Conservation (phyloP, 208 protist genomes). For the Acanthamoeba healyi region DNA sequence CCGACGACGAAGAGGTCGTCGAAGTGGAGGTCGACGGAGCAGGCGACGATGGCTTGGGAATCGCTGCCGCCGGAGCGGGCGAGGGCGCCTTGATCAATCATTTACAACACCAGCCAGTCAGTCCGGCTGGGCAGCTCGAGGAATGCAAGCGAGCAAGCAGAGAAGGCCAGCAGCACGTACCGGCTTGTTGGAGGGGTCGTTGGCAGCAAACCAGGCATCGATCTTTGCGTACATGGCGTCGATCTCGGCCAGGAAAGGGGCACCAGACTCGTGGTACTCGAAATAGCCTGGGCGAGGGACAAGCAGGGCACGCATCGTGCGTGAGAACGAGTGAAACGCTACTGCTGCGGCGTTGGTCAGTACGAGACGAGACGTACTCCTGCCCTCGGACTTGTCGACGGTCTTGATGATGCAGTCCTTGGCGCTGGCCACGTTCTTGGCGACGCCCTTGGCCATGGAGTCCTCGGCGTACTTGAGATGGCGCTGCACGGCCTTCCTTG, state of each 20-base stretch:
- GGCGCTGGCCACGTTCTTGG: constrained; percentile 24
- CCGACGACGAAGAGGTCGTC: not conserved
- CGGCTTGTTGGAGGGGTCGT: constrained; percentile 36
- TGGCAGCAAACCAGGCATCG: constrained; percentile 32
- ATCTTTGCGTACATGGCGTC: constrained; percentile 50
- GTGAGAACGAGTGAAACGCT: too few relatives aligned
- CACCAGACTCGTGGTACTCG: constrained; percentile 14
- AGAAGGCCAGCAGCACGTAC: not conserved
- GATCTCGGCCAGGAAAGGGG: constrained; percentile 44
- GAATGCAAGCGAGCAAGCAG: too few relatives aligned
- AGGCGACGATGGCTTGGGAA: not conserved
- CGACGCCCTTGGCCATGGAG: constrained; percentile 36
- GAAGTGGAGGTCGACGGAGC: not conserved
- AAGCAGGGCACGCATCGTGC: too few relatives aligned
- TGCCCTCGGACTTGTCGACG: constrained; percentile 7
- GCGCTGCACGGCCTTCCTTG: not conserved
- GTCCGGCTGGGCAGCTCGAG: too few relatives aligned
- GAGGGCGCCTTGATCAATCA: not conserved
- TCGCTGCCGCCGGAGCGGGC: not conserved
- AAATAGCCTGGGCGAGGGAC: constrained; percentile 8
- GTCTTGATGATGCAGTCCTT: not conserved
- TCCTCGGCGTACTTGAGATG: constrained; percentile 47
- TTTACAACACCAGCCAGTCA: not conserved
- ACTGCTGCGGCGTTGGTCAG: too few relatives aligned
- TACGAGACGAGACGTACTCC: too few relatives aligned